A percentile compares a stretch with the other conserved stretches of the same genome.
phyloP scores from a whole-genome alignment of 495 filamentous ascomycete genomes.

The Neurospora tetraspora region DNA sequence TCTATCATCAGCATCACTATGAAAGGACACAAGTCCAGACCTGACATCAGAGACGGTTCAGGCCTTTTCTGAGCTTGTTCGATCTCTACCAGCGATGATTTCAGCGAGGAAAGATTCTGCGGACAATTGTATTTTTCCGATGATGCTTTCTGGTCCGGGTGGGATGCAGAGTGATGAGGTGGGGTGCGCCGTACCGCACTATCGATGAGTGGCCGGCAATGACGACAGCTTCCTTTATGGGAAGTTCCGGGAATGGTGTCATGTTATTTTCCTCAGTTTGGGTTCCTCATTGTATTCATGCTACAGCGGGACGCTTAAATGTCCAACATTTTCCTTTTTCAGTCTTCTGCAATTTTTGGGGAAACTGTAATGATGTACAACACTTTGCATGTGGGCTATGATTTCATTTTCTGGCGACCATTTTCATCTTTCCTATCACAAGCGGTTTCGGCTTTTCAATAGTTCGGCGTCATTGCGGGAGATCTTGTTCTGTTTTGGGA shows the following conservation, averaged over 20 bases:
- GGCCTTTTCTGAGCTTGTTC: neutral
- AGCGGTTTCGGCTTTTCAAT: neutral
- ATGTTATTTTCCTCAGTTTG: neutral
- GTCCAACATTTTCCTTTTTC: neutral
- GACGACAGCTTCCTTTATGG: neutral
- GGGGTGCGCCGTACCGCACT: neutral
- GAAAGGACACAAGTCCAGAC: neutral
- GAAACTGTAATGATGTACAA: neutral
- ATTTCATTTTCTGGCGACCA: neutral
- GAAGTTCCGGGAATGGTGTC: neutral
- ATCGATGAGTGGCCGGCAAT: neutral
- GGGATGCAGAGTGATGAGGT: neutral
- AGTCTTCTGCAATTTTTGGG: neutral
- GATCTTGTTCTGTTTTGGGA: neutral
- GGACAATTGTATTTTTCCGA: neutral
- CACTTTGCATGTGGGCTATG: neutral
- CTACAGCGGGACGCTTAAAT: neutral
- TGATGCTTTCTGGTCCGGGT: neutral
- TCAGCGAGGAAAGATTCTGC: neutral
- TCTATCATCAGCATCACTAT: neutral
- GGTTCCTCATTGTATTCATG: neutral
- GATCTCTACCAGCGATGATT: neutral
- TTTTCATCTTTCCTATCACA: neutral
- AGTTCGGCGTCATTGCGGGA: neutral
- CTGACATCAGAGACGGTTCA: neutral